Evolutionary conservation across 129 eudicot genomes (phyloP).

Genomic region (Pittosporum tobira): DNA sequence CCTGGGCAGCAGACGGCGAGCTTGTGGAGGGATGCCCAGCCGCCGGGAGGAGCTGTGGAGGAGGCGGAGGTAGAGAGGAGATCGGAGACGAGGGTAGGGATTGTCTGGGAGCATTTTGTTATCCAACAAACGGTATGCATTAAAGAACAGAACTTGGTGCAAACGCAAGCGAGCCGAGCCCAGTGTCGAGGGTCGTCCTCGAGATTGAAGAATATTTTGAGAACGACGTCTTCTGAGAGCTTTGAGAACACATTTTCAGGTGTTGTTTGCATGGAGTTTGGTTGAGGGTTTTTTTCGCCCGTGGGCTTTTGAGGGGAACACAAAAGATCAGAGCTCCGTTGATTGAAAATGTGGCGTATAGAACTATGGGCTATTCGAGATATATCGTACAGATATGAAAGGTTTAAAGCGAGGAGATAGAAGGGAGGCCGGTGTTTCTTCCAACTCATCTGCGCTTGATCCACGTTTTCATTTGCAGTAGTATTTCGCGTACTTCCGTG

Average conservation of each 20-base stretch:
- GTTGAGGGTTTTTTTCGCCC: background rate
- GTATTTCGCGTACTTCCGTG: too few relatives aligned
- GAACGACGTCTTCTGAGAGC: slow-evolving; percentile 62
- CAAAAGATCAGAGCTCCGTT: too few relatives aligned
- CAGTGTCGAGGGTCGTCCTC: slow-evolving; percentile 67
- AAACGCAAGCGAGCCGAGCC: slow-evolving; percentile 74
- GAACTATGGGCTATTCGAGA: too few relatives aligned
- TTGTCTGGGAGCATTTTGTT: slow-evolving; percentile 39
- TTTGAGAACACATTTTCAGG: slow-evolving; percentile 33
- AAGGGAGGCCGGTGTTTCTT: too few relatives aligned
- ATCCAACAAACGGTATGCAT: slow-evolving; percentile 51
- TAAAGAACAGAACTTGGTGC: slow-evolving; percentile 53
- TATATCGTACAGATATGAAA: too few relatives aligned
- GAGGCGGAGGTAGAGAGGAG: slow-evolving; percentile 36
- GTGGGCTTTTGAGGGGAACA: background rate
- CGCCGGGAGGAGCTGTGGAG: slow-evolving; percentile 39
- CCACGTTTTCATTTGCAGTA: too few relatives aligned
- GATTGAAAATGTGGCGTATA: too few relatives aligned
- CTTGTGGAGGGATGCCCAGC: slow-evolving; percentile 73
- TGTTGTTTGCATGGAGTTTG: slow-evolving; percentile 12
- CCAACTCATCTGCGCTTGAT: too few relatives aligned
- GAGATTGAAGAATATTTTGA: slow-evolving; percentile 61
- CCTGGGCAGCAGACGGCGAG: slow-evolving; percentile 88
- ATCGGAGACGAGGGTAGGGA: slow-evolving; percentile 57
- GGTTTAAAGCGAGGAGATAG: too few relatives aligned